phyloP scores from a whole-genome alignment of 2,329 filamentous ascomycete species.

The Botrytis byssoidea region DNA sequence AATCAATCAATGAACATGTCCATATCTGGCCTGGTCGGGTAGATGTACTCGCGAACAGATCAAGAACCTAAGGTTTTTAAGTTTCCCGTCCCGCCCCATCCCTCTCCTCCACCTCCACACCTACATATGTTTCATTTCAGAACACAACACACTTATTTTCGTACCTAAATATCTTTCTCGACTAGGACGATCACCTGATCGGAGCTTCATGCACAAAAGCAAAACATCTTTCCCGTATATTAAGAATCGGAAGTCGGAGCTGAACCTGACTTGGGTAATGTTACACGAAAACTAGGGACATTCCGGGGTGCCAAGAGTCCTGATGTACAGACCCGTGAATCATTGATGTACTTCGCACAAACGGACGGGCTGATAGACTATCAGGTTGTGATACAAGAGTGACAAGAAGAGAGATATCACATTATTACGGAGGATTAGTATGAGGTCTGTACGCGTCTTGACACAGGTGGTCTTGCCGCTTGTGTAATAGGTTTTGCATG shows the following conservation, averaged over 20 bases:
- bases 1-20: neutral
- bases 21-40: neutral
- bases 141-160: neutral
- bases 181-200: neutral
- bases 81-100: neutral
- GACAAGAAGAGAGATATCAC: neutral
- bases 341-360: neutral
- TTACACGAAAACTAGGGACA: neutral
- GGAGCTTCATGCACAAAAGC: neutral
- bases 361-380: neutral
- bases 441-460: neutral
- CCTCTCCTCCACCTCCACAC: neutral
- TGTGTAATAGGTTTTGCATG: neutral
- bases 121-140: neutral
- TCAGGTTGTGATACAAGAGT: neutral
- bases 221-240: neutral
- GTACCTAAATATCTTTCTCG: neutral
- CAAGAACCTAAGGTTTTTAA: neutral
- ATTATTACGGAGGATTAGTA: neutral
- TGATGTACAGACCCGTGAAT: neutral
- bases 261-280: neutral
- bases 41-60: neutral
- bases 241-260: neutral
- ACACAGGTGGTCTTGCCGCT: neutral
- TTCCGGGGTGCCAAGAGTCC: neutral